phyloP scores from a whole-genome alignment of 768 basidiomycete species.

The Kockovaella imperatae region DNA sequence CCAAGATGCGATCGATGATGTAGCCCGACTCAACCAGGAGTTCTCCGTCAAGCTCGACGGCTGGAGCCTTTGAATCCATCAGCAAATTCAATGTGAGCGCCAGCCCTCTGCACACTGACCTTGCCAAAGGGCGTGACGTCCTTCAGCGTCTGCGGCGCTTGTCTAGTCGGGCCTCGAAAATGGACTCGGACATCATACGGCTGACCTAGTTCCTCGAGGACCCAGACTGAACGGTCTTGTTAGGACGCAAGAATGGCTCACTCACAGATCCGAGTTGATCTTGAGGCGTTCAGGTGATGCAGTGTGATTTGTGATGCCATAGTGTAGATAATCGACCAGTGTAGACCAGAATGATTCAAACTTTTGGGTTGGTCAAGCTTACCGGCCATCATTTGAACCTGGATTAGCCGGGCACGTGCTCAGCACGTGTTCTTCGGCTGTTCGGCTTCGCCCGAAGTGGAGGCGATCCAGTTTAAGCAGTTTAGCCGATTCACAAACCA shows the following conservation, averaged over 20 bases:
- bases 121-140: slow-evolving; percentile 32
- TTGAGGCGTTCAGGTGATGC: slow-evolving; percentile 38
- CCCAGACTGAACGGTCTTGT: slow-evolving; percentile 32
- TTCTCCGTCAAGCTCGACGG: slow-evolving; percentile 20
- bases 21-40: slow-evolving; percentile 27
- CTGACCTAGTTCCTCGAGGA: slow-evolving; percentile 34
- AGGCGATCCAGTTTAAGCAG: too few relatives aligned
- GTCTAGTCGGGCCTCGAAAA: slow-evolving; percentile 14
- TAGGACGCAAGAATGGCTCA: neutral
- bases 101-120: slow-evolving; percentile 4
- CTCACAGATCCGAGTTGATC: slow-evolving; percentile 41
- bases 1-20: slow-evolving; percentile 27
- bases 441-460: too few relatives aligned
- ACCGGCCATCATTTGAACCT: too few relatives aligned
- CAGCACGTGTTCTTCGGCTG: too few relatives aligned
- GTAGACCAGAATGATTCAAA: too few relatives aligned
- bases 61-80: slow-evolving; percentile 15
- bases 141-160: slow-evolving; percentile 30
- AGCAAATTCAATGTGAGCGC: neutral
- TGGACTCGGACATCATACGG: slow-evolving; percentile 40
- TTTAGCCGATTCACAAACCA: too few relatives aligned
- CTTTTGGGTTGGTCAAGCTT: too few relatives aligned
- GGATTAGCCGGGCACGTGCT: too few relatives aligned
- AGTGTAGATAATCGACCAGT: too few relatives aligned
- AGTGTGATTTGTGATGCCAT: slow-evolving; percentile 34